Evolutionary conservation across 148 eudicot genomes (phyloP), one percentile per base, ranked within the genome.

Genomic region (Spergularia bocconei): DNA sequence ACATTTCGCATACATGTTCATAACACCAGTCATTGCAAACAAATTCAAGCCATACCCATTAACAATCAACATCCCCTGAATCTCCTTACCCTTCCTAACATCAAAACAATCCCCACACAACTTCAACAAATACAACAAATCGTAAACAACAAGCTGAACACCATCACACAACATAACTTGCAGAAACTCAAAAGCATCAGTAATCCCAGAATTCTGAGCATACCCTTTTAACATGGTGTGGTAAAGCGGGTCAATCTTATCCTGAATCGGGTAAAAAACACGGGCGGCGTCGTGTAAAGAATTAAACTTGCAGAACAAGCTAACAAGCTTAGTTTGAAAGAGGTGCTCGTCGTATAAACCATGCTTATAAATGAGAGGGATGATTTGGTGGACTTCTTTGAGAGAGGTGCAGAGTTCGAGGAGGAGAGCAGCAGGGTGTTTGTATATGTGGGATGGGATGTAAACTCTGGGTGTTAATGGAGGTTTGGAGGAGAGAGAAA

Each of bases 1-100:
- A 77, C 98, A 93, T 77, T 93, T 93, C 0, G 92, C 92, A 57
- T 91, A 93, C 89, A 93, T 67, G 64, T 83, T 93, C 83, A 93
- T 82, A 68, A 89, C 79, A 57, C 93, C 86, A 8, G 88, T 86
- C 91, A 89, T 87, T 0, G 84, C 91, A 79, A 78, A 86, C 85
- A 89, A 70, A 81, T 91, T 74, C 47, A 65, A 67, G 3, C 70
- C 79, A 64, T 74, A 86, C 77, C 98, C 98, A 80, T 80, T 76
- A 72, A 87, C 82, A 74, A 87, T 58, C 58, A 88, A 48, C 81
- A 81, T 85, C 52, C 79, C 93, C 20, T 93, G 96, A 76, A 93
- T 63, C 90, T 80, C 84, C 77, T 72, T 93, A 13, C 93, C 98
- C 68, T 61, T 81, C n/a, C 77, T 47, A 72, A 84, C 44, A 67